Conservation (phyloP, 345 rosid species). For the Diplotaxis tenuifolia region DNA sequence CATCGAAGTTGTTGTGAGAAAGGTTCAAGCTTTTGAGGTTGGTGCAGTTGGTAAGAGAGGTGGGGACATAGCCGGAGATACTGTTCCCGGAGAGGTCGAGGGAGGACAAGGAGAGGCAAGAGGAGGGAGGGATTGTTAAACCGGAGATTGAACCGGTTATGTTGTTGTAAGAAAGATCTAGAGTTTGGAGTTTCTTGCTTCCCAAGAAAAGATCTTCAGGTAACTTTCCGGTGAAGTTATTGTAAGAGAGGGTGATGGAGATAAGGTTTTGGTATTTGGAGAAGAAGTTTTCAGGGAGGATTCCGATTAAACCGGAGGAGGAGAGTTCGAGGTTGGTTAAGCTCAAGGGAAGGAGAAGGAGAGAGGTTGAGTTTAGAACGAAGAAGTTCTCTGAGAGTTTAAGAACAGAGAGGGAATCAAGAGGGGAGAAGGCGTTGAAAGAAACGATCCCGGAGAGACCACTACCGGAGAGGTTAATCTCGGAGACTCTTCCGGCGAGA, state of each 20-base stretch:
- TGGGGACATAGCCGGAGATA: constrained; percentile 55
- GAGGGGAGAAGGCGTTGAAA: constrained; percentile 56
- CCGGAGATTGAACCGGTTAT: constrained; percentile 79
- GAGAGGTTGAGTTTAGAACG: constrained; percentile 57
- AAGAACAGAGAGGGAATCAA: constrained; percentile 57
- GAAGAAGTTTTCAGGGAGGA: constrained; percentile 57
- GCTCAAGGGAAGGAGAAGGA: constrained; percentile 68
- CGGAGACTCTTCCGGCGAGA: constrained; percentile 58
- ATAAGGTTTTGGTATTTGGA: constrained; percentile 56
- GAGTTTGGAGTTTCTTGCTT: constrained; percentile 60
- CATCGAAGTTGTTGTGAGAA: constrained; percentile 58
- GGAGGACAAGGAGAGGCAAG: constrained; percentile 60
- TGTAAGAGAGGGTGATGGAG: constrained; percentile 54
- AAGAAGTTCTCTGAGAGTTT: constrained; percentile 64
- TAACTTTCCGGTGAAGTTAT: constrained; percentile 64
- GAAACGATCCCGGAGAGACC: constrained; percentile 56
- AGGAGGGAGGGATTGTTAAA: constrained; percentile 44
- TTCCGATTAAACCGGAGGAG: constrained; percentile 59
- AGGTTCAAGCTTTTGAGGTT: constrained; percentile 62
- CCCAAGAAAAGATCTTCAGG: constrained; percentile 54
- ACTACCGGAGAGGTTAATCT: constrained; percentile 62
- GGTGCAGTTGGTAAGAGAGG: constrained; percentile 71
- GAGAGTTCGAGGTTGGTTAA: constrained; percentile 71
- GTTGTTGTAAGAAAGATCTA: constrained; percentile 82
- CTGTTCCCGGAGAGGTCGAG: constrained; percentile 73